Conservation (phyloP, 1,284 basidiomycete species). For the Wallemia hederae region DNA sequence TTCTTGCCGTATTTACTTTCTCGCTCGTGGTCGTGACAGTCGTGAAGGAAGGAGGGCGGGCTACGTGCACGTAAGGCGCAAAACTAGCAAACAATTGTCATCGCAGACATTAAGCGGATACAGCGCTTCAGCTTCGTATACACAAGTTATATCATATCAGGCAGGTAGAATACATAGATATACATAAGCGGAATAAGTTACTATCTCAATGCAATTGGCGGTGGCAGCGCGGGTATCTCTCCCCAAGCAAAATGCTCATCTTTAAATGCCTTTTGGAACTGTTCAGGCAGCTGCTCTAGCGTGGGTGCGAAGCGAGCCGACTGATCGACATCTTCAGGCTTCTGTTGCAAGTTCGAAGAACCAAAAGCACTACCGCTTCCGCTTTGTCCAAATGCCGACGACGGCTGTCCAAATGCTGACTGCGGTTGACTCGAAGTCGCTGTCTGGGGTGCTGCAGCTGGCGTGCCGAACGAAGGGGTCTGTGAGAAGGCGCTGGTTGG, state of each 20-base stretch:
- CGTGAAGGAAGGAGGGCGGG: too few relatives aligned
- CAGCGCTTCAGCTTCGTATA: not conserved
- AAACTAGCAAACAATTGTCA: too few relatives aligned
- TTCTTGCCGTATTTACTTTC: not conserved
- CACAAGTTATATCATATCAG: not conserved
- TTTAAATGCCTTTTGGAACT: conserved; percentile 29
- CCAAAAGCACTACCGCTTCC: conserved; percentile 7
- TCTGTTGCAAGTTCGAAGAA: not conserved
- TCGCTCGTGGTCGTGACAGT: not conserved
- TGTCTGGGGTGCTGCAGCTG: not conserved
- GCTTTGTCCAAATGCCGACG: conserved; percentile 5
- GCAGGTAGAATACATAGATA: not conserved
- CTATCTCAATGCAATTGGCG: conserved; percentile 35
- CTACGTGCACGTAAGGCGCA: too few relatives aligned
- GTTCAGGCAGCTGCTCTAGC: conserved; percentile 19
- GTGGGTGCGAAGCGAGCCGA: conserved; percentile 5
- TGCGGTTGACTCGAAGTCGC: not conserved
- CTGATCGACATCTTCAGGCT: conserved; percentile 3
- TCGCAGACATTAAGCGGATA: too few relatives aligned
- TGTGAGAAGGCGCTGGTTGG: conserved; percentile 2
- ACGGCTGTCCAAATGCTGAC: conserved; percentile 4
- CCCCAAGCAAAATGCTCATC: conserved; percentile 35
- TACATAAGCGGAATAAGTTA: not conserved
- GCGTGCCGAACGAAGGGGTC: not conserved
- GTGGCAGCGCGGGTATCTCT: conserved; percentile 42